Evolutionary conservation across 331 rosid genomes (phyloP).

Genomic region (Quercus lobata): DNA sequence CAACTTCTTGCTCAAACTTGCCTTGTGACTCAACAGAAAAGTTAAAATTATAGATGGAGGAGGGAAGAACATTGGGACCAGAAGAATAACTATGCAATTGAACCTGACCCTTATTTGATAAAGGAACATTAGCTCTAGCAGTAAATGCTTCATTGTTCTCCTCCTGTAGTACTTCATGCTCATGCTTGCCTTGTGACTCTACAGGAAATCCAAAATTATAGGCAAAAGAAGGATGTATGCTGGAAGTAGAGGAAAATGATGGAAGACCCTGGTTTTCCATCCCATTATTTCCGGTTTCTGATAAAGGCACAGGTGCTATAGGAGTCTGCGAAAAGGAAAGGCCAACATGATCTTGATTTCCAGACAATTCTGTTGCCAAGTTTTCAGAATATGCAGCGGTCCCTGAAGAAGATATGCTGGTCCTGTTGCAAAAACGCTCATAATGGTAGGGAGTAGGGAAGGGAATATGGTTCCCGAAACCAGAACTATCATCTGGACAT

Average conservation of each 20-base stretch:
- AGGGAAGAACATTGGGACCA: conserved; percentile 6
- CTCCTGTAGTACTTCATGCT: conserved; percentile 25
- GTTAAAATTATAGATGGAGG: neutral
- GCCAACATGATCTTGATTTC: conserved; percentile 2
- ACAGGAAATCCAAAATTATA: conserved; percentile 12
- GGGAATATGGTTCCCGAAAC: conserved; percentile 12
- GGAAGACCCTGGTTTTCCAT: conserved; percentile 26
- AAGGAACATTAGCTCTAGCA: conserved; percentile 3
- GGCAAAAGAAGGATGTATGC: conserved; percentile 6
- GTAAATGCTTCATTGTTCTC: conserved; percentile 8
- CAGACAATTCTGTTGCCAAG: conserved; percentile 14
- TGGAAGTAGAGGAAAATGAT: conserved; percentile 5
- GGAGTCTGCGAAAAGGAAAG: conserved; percentile 17
- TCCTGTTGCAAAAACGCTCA: neutral
- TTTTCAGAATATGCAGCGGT: conserved; percentile 25
- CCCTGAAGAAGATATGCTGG: conserved; percentile 11
- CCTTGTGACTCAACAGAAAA: too few relatives aligned
- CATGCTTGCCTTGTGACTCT: conserved; percentile 24
- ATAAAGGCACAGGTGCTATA: conserved; percentile 9
- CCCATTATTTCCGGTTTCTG: conserved; percentile 25
- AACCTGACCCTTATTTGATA: conserved; percentile 14
- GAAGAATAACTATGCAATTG: neutral
- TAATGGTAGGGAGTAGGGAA: neutral
- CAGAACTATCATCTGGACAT: conserved; percentile 13
- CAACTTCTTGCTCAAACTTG: too few relatives aligned